A percentile compares a stretch with the other conserved stretches of the same genome.
These are phyloP conservation scores for Kurtzmaniella quercitrusa DNA, from an alignment of 1,139 yeast species.

Conservation along the genomic window DNA sequence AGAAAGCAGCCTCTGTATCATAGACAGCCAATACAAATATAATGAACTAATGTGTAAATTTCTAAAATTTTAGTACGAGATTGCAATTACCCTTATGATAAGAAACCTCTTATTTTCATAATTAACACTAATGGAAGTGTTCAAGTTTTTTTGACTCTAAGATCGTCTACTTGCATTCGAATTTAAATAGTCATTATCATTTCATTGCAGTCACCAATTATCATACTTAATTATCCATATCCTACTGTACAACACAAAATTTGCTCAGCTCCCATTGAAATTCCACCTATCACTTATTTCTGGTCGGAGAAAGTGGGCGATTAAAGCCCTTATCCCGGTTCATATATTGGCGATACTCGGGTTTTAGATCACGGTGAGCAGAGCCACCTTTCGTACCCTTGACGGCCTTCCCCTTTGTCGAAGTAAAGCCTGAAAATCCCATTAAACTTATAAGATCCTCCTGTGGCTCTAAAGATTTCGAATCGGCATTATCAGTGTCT, in stretches of 20 bases:
- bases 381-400: constrained; percentile 48
- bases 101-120: too few relatives aligned
- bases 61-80: too few relatives aligned
- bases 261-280: not conserved
- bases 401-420: constrained; percentile 61
- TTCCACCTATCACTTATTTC: constrained; percentile 9
- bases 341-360: constrained; percentile 65
- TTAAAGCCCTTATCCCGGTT: constrained; percentile 61
- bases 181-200: too few relatives aligned
- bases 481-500: constrained; percentile 4
- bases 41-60: too few relatives aligned
- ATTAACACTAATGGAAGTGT: too few relatives aligned
- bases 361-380: constrained; percentile 36
- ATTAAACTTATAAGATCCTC: constrained; percentile 41
- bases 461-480: constrained; percentile 13
- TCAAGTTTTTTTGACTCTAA: too few relatives aligned
- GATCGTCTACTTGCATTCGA: too few relatives aligned
- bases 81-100: too few relatives aligned
- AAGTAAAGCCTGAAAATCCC: constrained; percentile 63
- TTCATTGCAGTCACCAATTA: too few relatives aligned
- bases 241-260: too few relatives aligned
- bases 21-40: not conserved
- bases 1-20: constrained; percentile 1
- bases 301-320: constrained; percentile 53
- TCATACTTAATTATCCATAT: not conserved